Conservation (phyloP, 768 basidiomycete species). For the Kwoniella newhampshirensis region DNA sequence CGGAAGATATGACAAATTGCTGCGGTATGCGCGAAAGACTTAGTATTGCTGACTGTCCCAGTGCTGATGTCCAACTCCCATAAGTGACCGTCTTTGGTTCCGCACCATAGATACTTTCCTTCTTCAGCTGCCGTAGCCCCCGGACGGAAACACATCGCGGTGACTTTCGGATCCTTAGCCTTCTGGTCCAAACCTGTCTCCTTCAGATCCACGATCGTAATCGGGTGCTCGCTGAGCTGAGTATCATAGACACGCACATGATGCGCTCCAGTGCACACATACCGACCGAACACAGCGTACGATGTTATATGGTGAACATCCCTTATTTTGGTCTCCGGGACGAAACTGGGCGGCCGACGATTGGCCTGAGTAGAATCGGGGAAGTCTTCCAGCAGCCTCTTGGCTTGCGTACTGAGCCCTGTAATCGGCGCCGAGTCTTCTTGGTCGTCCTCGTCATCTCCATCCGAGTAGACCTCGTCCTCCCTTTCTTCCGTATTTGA, state of each 20-base stretch:
- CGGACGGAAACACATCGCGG: slow-evolving; percentile 74
- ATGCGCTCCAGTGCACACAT: slow-evolving; percentile 51
- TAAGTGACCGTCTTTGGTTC: slow-evolving; percentile 85
- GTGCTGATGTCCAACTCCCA: slow-evolving; percentile 74
- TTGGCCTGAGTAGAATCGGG: slow-evolving; percentile 57
- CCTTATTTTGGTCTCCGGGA: slow-evolving; percentile 42
- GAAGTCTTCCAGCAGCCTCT: slow-evolving; percentile 51
- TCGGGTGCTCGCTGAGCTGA: slow-evolving; percentile 32
- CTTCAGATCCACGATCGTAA: slow-evolving; percentile 63
- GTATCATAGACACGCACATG: slow-evolving; percentile 53
- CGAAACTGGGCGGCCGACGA: slow-evolving; percentile 53
- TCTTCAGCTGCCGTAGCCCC: slow-evolving; percentile 55
- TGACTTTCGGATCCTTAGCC: slow-evolving; percentile 68
- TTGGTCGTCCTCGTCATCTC: slow-evolving; percentile 47
- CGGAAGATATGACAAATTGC: slow-evolving; percentile 73
- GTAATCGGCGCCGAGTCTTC: slow-evolving; percentile 20
- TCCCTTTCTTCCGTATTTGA: slow-evolving; percentile 13
- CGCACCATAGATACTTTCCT: slow-evolving; percentile 75
- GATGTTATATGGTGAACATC: slow-evolving; percentile 41
- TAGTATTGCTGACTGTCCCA: slow-evolving; percentile 62
- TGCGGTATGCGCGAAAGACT: slow-evolving; percentile 65
- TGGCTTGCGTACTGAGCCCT: slow-evolving; percentile 28
- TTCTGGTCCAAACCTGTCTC: slow-evolving; percentile 59
- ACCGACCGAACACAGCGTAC: slow-evolving; percentile 53
- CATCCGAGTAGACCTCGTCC: slow-evolving; percentile 37